phyloP scores from a whole-genome alignment of 495 filamentous ascomycete genomes.

The Clavariopsis aquatica region DNA sequence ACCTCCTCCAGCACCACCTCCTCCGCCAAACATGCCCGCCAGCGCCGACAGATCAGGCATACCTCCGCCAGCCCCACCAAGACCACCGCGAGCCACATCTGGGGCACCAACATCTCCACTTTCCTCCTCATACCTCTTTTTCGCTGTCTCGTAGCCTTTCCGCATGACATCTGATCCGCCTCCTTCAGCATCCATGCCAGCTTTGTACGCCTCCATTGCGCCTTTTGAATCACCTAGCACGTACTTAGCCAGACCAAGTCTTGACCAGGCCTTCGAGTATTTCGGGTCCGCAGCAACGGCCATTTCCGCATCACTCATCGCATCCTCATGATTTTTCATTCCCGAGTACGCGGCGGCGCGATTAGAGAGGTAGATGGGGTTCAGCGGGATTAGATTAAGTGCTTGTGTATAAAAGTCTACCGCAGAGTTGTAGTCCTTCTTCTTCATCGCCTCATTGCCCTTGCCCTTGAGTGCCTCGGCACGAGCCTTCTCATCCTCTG shows the following conservation, averaged over 20 bases:
- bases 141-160: constrained; percentile 90
- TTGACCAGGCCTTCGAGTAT: constrained; percentile 95
- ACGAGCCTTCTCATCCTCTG: constrained; percentile 54
- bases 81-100: constrained; percentile 49
- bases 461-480: constrained; percentile 87
- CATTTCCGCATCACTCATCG: constrained; percentile 81
- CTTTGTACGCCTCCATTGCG: constrained; percentile 89
- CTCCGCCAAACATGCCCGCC: constrained; percentile 81
- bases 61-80: constrained; percentile 57
- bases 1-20: constrained; percentile 53
- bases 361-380: constrained; percentile 97
- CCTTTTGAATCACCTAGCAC: constrained; percentile 87
- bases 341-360: constrained; percentile 89
- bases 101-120: constrained; percentile 53
- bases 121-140: constrained; percentile 75
- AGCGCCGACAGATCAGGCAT: constrained; percentile 73
- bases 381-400: constrained; percentile 72
- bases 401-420: constrained; percentile 86
- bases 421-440: constrained; percentile 80
- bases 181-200: constrained; percentile 91
- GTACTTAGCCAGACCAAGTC: constrained; percentile 85
- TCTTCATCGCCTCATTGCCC: constrained; percentile 90
- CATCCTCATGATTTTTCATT: constrained; percentile 74
- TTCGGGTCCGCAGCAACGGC: constrained; percentile 82
- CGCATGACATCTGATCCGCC: constrained; percentile 91